Base-by-base conservation (phyloP, 345 rosid genomes). In the Salix udensis region DNA sequence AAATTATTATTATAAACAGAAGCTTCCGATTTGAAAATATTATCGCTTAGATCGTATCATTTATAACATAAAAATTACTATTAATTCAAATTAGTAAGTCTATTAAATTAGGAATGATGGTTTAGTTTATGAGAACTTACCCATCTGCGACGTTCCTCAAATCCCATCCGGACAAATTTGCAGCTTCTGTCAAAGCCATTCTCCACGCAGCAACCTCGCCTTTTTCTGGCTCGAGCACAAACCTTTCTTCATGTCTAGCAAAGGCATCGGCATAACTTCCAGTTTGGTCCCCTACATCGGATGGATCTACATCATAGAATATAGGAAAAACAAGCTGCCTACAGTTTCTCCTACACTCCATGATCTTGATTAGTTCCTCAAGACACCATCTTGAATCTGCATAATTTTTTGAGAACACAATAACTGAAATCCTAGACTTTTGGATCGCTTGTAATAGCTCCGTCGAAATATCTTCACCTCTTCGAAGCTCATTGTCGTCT, bases 291-390 rank as follows among this genome's bases (percentile, higher is more conserved):
- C 50, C 11, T 5, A 72, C 66, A 55, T 55, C 21, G 1, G 46
- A 31, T 21, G 68, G 67, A 73, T 58, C 30, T 36, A 73, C 76
- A 73, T 73, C 36, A 50, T 73, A 73, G 76, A 73, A 73, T 58
- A 73, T n/a, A 2, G 76, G 76, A 11, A 58, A 24, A 34, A 73
- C 53, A 7, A 55, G 16, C 15, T 60, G 53, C 5, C 52, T 21
- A 13, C 23, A 13, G 14, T 37, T 64, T 39, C 40, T 39, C 30
- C 18, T 10, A 24, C 34, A 4, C 28, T 24, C 39, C 67, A 26
- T 64, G 18, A 64, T 64, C 34, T 14, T 64, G 37, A 64, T 37
- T 0, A 64, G 67, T 28, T 64, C 30, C 14, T 64, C 67, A 10
- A 64, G 67, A 31, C 28, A 64, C 67, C 67, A 24, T 2, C 13